These are phyloP conservation scores for Chlorella sp. DNA, from an alignment of 139 green algal genomes.

Conservation along the genomic window DNA sequence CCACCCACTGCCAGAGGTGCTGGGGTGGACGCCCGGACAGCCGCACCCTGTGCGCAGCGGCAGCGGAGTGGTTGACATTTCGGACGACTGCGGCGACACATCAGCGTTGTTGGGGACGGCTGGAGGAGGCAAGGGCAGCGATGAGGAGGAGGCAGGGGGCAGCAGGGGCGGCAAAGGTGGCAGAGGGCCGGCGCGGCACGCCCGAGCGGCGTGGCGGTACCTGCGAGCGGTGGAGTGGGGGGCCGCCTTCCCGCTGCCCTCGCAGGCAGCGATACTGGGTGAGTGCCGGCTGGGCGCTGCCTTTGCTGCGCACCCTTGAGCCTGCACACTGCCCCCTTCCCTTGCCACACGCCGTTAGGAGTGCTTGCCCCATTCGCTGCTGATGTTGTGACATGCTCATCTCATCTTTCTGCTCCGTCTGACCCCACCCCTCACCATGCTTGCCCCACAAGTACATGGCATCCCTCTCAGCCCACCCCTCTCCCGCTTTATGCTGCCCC, in stretches of 20 bases:
- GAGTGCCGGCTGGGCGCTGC: neutral
- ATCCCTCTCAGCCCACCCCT: too few relatives aligned
- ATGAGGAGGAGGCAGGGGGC: neutral
- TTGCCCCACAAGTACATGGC: too few relatives aligned
- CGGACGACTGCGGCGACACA: neutral
- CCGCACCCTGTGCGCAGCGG: neutral
- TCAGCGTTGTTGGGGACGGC: neutral
- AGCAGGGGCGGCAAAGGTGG: too few relatives aligned
- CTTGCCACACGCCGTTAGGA: neutral
- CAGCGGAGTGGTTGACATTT: neutral
- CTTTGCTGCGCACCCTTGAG: neutral
- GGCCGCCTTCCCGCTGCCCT: constrained; percentile 35
- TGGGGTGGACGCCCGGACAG: neutral
- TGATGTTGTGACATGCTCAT: neutral
- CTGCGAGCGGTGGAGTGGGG: constrained; percentile 34
- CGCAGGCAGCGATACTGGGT: constrained; percentile 41
- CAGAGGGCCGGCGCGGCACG: neutral
- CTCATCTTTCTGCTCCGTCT: neutral
- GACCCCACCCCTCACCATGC: too few relatives aligned
- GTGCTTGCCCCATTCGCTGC: neutral
- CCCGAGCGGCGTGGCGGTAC: neutral
- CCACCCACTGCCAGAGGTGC: neutral
- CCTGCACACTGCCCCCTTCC: neutral
- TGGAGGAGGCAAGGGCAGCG: neutral
- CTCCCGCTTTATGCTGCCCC: neutral